Percentiles rank a stretch among this genome's conserved stretches.
Conservation (phyloP, 257 asterid species). For the Primulina huaijiensis region DNA sequence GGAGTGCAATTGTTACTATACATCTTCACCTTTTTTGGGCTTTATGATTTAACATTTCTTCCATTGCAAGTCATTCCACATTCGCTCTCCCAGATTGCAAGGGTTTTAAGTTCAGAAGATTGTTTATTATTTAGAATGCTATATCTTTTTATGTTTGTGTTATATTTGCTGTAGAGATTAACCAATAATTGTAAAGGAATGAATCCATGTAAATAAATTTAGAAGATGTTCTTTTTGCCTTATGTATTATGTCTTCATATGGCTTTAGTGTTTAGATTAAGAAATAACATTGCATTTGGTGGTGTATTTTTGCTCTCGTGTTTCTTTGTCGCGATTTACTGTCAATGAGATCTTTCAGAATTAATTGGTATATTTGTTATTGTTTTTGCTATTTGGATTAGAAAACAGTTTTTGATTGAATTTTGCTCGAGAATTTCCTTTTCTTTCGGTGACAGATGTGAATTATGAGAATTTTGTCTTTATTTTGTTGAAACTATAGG, state of each 20-base stretch:
- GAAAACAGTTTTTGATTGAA: not conserved
- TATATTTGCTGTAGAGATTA: not conserved
- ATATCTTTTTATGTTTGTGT: not conserved
- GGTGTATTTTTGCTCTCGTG: too few species aligned
- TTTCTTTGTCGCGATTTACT: not conserved
- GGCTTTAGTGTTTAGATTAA: not conserved
- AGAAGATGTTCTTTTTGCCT: not conserved
- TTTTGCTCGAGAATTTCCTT: not conserved
- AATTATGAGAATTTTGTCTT: slow-evolving; percentile 3
- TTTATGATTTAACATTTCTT: too few species aligned
- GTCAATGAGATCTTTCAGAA: not conserved
- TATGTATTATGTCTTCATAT: not conserved
- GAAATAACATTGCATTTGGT: not conserved
- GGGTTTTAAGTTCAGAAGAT: not conserved
- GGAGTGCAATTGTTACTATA: not conserved
- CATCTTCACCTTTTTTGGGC: not conserved
- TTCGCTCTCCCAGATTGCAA: too few species aligned
- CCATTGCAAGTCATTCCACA: too few species aligned
- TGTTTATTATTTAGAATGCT: not conserved
- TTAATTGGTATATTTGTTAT: not conserved
- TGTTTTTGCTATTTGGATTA: not conserved
- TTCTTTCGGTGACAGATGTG: not conserved
- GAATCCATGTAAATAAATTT: too few species aligned
- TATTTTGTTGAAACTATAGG: slow-evolving; percentile 38
- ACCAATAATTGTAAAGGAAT: not conserved